Conservation (phyloP, 169 alveolate species). For the Perkinsus olseni region DNA sequence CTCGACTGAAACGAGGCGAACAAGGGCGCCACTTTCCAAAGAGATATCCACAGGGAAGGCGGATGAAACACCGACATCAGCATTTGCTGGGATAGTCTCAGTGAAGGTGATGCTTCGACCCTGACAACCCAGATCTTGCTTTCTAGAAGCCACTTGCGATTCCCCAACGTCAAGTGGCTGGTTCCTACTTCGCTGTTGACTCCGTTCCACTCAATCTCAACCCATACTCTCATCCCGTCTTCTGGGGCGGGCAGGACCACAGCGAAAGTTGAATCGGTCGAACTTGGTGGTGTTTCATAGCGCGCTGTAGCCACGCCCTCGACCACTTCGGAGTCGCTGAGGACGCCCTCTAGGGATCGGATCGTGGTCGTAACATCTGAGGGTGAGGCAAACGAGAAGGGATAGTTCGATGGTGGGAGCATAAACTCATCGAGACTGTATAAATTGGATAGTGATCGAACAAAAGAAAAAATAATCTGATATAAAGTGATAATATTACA, state of each 20-base stretch:
- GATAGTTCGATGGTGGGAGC: not conserved
- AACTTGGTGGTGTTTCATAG: not conserved
- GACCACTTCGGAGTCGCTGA: not conserved
- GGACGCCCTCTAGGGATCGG: not conserved
- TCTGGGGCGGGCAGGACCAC: not conserved
- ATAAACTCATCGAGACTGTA: too few relatives aligned
- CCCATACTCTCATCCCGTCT: not conserved
- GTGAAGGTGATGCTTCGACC: not conserved
- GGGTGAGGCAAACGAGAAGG: not conserved
- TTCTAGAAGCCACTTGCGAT: too few relatives aligned
- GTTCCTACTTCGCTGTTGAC: not conserved
- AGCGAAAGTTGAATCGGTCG: not conserved
- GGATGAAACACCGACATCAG: not conserved
- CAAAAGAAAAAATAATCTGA: too few relatives aligned
- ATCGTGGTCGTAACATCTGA: not conserved
- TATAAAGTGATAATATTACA: too few relatives aligned
- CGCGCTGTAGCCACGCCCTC: not conserved
- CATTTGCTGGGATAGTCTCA: not conserved
- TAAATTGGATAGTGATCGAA: too few relatives aligned
- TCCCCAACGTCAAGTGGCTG: too few relatives aligned
- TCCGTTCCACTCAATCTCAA: not conserved
- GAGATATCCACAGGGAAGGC: not conserved
- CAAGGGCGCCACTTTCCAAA: not conserved
- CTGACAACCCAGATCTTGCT: not conserved
- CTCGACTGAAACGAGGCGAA: not conserved